Evolutionary conservation across 176 grass and related monocot species (phyloP).

Genomic region (Oryza meyeriana): DNA sequence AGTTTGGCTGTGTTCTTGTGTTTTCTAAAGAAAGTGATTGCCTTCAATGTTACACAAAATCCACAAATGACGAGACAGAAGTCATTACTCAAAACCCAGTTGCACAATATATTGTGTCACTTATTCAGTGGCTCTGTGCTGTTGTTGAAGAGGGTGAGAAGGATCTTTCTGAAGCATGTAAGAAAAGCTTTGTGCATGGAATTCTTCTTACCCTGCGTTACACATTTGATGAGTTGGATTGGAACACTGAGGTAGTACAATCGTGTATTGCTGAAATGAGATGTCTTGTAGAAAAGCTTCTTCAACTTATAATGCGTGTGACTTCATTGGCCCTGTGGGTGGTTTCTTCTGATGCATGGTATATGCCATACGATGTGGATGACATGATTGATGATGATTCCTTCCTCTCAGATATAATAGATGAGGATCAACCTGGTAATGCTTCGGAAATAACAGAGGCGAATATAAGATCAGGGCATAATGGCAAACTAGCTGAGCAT

Average conservation of each 20-base stretch:
- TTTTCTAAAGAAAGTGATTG: constrained; percentile 58
- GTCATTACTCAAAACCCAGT: constrained; percentile 49
- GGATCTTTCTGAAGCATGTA: constrained; percentile 88
- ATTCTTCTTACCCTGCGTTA: constrained; percentile 88
- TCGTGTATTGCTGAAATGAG: constrained; percentile 61
- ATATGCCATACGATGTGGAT: constrained; percentile 86
- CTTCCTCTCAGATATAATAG: constrained; percentile 61
- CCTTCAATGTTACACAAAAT: constrained; percentile 44
- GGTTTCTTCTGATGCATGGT: constrained; percentile 91
- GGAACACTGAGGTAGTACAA: constrained; percentile 65
- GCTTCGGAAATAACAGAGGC: constrained; percentile 38
- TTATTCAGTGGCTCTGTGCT: constrained; percentile 74
- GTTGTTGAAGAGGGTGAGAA: constrained; percentile 83
- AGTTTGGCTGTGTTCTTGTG: constrained; percentile 69
- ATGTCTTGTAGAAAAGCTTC: constrained; percentile 76
- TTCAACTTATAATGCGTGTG: constrained; percentile 82
- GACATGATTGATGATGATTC: constrained; percentile 67
- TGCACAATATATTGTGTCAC: constrained; percentile 69
- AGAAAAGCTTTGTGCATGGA: constrained; percentile 90
- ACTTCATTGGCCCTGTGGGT: constrained; percentile 91
- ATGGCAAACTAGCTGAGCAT: constrained; percentile 64
- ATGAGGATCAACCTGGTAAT: constrained; percentile 47
- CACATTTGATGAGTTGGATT: constrained; percentile 98
- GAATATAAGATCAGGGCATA: constrained; percentile 43
- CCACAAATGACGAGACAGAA: constrained; percentile 41